Conservation (phyloP, 139 green algal genomes). For the Coccomyxa sp. region DNA sequence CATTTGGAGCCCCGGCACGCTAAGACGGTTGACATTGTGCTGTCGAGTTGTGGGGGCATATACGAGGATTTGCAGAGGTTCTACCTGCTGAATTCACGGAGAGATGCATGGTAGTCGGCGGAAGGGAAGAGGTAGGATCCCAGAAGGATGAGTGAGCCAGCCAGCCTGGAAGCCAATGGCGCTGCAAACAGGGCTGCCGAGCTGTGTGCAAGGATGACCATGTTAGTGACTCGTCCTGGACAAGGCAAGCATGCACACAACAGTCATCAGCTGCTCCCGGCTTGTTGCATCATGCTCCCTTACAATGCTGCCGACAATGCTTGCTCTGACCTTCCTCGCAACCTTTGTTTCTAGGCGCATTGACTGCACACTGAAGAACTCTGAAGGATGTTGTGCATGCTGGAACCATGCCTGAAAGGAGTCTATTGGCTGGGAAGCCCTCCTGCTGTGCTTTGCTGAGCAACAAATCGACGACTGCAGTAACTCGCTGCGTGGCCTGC, state of each 20-base stretch:
- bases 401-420: neutral
- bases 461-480: neutral
- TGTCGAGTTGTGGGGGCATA: neutral
- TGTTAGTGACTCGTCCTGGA: neutral
- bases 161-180: neutral
- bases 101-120: neutral
- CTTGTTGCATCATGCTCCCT: neutral
- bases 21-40: neutral
- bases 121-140: constrained; percentile 5
- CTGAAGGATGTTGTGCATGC: neutral
- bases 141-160: neutral
- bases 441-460: neutral
- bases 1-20: neutral
- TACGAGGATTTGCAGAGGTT: neutral
- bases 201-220: neutral
- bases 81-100: neutral
- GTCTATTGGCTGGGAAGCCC: neutral
- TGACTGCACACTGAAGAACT: neutral
- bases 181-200: constrained; percentile 2
- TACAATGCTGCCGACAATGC: neutral
- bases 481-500: neutral
- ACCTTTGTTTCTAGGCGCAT: neutral
- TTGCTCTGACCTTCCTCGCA: neutral
- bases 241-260: neutral
- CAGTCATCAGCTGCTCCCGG: neutral